phyloP scores from a whole-genome alignment of 768 basidiomycete species.

The Russula ochroleuca region DNA sequence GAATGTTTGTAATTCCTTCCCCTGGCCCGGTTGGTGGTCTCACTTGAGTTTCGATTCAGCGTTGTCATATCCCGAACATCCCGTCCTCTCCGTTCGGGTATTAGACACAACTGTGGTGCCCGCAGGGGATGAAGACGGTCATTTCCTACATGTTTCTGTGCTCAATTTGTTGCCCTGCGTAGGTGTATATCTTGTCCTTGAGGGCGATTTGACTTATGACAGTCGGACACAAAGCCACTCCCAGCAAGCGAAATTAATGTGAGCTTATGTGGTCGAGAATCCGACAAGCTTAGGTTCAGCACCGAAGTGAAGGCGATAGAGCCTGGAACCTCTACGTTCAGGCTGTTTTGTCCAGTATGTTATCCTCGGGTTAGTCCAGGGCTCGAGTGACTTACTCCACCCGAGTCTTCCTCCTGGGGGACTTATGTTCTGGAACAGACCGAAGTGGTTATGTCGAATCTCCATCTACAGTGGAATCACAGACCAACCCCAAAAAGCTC shows the following conservation, averaged over 20 bases:
- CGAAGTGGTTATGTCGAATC: slow-evolving; percentile 58
- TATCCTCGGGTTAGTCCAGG: neutral
- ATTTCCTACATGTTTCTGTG: slow-evolving; percentile 54
- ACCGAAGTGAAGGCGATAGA: slow-evolving; percentile 41
- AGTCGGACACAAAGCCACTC: slow-evolving; percentile 33
- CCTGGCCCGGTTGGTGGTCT: neutral
- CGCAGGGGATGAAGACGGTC: slow-evolving; percentile 63
- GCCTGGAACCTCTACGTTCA: slow-evolving; percentile 56
- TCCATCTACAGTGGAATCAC: slow-evolving; percentile 64
- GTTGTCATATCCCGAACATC: slow-evolving; percentile 62
- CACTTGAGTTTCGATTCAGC: slow-evolving; percentile 42
- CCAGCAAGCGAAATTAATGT: slow-evolving; percentile 59
- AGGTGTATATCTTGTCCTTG: slow-evolving; percentile 32
- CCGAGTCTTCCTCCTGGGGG: slow-evolving; percentile 53
- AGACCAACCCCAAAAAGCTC: slow-evolving; percentile 35
- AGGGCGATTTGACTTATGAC: slow-evolving; percentile 39
- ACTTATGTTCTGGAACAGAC: slow-evolving; percentile 62
- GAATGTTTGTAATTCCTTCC: slow-evolving; percentile 40
- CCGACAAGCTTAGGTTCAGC: slow-evolving; percentile 56
- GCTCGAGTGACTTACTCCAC: neutral
- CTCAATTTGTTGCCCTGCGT: slow-evolving; percentile 75
- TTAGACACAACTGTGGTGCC: slow-evolving; percentile 42
- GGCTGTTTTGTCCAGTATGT: slow-evolving; percentile 70
- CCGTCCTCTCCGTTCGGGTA: slow-evolving; percentile 54
- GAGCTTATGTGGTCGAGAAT: slow-evolving; percentile 57